phyloP scores from a whole-genome alignment of 257 asterid species.

The Capsicum rhomboideum region DNA sequence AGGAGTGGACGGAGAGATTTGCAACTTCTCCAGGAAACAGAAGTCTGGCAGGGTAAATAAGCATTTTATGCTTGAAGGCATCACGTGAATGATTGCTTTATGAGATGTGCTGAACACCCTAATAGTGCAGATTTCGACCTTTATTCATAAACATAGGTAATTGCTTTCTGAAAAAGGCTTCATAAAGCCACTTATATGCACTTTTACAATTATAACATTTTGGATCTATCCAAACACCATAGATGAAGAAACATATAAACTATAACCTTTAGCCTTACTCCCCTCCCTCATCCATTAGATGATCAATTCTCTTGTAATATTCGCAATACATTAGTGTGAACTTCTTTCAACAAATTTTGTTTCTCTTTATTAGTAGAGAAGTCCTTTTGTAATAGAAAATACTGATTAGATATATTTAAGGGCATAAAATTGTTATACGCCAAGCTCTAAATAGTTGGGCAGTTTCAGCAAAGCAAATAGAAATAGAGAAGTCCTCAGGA shows the following conservation, averaged over 20 bases:
- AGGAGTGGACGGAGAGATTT: not conserved
- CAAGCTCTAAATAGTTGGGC: not conserved
- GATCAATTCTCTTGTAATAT: not conserved
- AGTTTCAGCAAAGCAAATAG: not conserved
- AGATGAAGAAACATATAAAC: not conserved
- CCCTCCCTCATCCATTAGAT: not conserved
- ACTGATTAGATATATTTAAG: not conserved
- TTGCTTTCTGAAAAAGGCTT: not conserved
- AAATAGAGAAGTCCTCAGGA: not conserved
- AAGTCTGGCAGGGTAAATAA: not conserved
- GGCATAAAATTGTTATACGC: not conserved
- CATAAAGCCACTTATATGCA: not conserved
- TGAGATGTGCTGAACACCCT: not conserved
- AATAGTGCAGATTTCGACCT: not conserved
- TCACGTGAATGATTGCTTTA: not conserved
- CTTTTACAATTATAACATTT: not conserved
- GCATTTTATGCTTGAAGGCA: not conserved
- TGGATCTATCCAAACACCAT: not conserved
- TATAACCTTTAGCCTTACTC: not conserved
- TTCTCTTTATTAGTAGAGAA: not conserved
- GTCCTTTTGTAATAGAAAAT: not conserved
- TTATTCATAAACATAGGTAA: not conserved
- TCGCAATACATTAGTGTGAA: not conserved
- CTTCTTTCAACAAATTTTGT: not conserved
- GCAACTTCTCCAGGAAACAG: not conserved